Evolutionary conservation across 257 asterid species (phyloP).

Genomic region (Rauvolfia tetraphylla): DNA sequence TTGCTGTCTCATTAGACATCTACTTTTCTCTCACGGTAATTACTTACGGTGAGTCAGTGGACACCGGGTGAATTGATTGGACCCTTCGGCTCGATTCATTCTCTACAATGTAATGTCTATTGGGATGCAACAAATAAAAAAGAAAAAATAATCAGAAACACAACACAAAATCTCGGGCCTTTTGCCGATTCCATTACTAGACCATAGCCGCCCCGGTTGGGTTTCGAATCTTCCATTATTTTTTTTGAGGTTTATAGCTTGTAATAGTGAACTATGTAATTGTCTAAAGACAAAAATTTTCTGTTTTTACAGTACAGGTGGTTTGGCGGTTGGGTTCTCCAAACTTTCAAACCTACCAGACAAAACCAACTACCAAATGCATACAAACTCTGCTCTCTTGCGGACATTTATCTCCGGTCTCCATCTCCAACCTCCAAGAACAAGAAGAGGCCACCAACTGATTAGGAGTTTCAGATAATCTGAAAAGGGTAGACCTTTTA

Average conservation of each 20-base stretch:
- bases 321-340: conserved; percentile 8
- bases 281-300: not conserved
- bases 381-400: not conserved
- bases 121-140: not conserved
- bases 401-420: not conserved
- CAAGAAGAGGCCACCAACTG: not conserved
- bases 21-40: not conserved
- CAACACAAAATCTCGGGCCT: not conserved
- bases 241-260: not conserved
- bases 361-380: not conserved
- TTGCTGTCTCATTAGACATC: not conserved
- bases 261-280: not conserved
- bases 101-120: not conserved
- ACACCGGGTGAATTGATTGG: not conserved
- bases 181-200: not conserved
- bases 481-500: not conserved
- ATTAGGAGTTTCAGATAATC: not conserved
- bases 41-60: not conserved
- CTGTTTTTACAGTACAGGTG: not conserved
- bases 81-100: not conserved
- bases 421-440: not conserved
- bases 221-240: not conserved
- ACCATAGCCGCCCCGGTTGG: not conserved
- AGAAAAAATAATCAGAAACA: not conserved
- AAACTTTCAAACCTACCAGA: not conserved